Evolutionary conservation across 371 early-diverging fungal genomes (phyloP).

Genomic region (Paraphysoderma sedebokerense): DNA sequence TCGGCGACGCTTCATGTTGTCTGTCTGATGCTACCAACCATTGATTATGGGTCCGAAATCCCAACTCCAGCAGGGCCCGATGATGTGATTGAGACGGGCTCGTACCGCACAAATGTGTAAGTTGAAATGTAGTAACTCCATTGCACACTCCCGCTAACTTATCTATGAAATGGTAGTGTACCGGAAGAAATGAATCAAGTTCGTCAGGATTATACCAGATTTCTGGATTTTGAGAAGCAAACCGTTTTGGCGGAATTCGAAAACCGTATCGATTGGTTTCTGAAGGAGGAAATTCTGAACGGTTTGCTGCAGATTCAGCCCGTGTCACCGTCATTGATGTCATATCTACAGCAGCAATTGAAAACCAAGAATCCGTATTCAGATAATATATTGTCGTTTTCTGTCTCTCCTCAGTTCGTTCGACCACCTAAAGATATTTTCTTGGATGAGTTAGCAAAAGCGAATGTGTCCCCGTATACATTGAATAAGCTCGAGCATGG

Average conservation of each 20-base stretch:
- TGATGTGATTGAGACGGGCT: no score
- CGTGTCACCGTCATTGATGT: slow-evolving; percentile 28
- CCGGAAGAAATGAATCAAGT: slow-evolving; percentile 13
- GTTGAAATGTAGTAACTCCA: no score
- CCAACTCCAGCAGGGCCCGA: no score
- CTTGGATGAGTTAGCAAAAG: slow-evolving; percentile 31
- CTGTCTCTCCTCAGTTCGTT: slow-evolving; percentile 41
- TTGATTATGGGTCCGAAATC: slow-evolving; percentile 26
- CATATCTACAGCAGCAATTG: slow-evolving; percentile 38
- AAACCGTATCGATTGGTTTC: slow-evolving; percentile 35
- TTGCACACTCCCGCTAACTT: no score
- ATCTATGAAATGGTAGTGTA: slow-evolving; percentile 6
- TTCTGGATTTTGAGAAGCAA: slow-evolving; percentile 29
- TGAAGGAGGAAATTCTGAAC: slow-evolving; percentile 62
- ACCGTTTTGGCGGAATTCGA: slow-evolving; percentile 41
- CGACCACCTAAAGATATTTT: slow-evolving; percentile 34
- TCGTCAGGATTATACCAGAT: slow-evolving; percentile 18
- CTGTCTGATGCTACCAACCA: slow-evolving; percentile 37
- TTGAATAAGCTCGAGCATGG: slow-evolving; percentile 33
- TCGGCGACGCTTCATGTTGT: slow-evolving; percentile 43
- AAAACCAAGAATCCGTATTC: slow-evolving; percentile 42
- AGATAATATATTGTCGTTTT: slow-evolving; percentile 40
- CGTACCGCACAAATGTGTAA: no score
- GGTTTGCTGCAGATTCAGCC: slow-evolving; percentile 39
- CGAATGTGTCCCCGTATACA: slow-evolving; percentile 25